Evolutionary conservation across 1,284 basidiomycete genomes (phyloP).

Genomic region (Pseudozyma tsukubaensis): DNA sequence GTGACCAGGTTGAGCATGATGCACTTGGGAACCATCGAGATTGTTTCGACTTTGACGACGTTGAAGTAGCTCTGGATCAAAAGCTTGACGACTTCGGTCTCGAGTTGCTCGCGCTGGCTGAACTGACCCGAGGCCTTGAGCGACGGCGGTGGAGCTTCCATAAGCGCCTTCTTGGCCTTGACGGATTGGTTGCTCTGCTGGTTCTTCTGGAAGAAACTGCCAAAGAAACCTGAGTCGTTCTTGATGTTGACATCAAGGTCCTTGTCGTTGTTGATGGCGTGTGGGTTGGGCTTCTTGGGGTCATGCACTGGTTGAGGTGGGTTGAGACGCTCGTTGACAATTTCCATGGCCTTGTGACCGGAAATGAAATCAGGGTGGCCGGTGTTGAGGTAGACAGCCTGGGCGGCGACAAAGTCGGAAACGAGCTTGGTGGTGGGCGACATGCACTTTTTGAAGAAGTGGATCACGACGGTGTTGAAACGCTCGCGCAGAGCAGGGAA

Average conservation of each 20-base stretch:
- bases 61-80: constrained; percentile 66
- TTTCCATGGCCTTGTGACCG: constrained; percentile 94
- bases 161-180: constrained; percentile 76
- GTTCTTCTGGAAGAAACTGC: constrained; percentile 84
- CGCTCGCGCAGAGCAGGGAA: constrained; percentile 94
- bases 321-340: constrained; percentile 83
- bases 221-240: constrained; percentile 89
- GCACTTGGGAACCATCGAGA: constrained; percentile 96
- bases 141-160: constrained; percentile 88
- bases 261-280: constrained; percentile 86
- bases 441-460: constrained; percentile 91
- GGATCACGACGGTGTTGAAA: constrained; percentile 93
- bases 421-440: constrained; percentile 97
- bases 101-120: constrained; percentile 95
- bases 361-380: constrained; percentile 92
- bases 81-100: constrained; percentile 97
- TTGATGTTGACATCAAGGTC: constrained; percentile 90
- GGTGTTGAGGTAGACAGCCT: constrained; percentile 99
- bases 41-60: constrained; percentile 94
- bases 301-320: constrained; percentile 69
- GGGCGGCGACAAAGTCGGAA: constrained; percentile 92
- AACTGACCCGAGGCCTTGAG: constrained; percentile 93
- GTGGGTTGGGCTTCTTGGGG: constrained; percentile 66
- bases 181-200: constrained; percentile 73
- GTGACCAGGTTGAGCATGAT: constrained; percentile 93